Evolutionary conservation across 2,329 filamentous ascomycete species (phyloP), one percentile per base, ranked within the genome.

Genomic region (Verticillium nonalfalfae): DNA sequence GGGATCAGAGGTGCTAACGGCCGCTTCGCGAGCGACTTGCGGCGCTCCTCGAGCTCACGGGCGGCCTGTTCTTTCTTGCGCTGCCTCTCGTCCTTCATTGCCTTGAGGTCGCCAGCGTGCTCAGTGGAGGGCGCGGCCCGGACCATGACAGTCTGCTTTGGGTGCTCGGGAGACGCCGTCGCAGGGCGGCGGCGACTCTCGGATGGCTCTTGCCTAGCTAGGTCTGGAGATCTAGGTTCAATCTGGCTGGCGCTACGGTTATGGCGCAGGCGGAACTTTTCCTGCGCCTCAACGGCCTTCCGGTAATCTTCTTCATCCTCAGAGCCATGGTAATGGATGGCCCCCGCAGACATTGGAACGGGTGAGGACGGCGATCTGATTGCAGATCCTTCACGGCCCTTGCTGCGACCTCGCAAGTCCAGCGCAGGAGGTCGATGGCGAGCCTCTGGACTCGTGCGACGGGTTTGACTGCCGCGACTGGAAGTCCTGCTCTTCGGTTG

Each of bases 21-120:
- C 58, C 92, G 85, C 60, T 91, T 85, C 21, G 90, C 91, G 33
- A 96, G 80, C 14, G 94, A 97, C 70, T 90, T 86, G 62, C 94
- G 88, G 34, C 94, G 87, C 69, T 95, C 91, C 74, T 97, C 93
- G 1, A 98, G 84, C 74, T 97, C 93, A 57, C 90, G 87, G 7
- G 93, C 92, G 10, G 90, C 90, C 57, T 87, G 79, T 66, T 92
- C 90, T 74, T 89, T 91, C 75, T 88, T 90, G 57, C 82, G 76
- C 63, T 85, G 84, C 56, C 85, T 79, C 63, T 90, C 87, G 38
- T 85, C 81, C 67, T 80, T 87, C 67, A 82, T 81, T 61, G 78
- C 73, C 62, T 77, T 80, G 62, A 86, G 70, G 63, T 88, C 85
- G 3, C 84, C 83, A 15, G 76, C 78, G 64, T 80, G 79, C 55